Evolutionary conservation across 345 rosid species (phyloP).

Genomic region (Draba incana): DNA sequence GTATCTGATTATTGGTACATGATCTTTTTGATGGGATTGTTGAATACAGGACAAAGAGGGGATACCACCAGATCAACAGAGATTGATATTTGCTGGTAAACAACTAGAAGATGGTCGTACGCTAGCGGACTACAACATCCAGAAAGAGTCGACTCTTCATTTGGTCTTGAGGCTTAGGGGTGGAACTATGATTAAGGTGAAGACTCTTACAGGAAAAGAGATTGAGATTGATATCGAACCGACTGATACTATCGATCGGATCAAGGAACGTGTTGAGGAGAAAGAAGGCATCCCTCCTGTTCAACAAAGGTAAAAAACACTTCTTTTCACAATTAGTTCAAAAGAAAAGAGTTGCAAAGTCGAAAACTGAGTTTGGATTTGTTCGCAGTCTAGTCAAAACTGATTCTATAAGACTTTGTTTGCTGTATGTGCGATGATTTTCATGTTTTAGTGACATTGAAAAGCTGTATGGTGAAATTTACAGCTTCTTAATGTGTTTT

Average conservation of each 20-base stretch:
- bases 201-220: constrained; percentile 92
- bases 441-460: neutral
- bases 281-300: constrained; percentile 98
- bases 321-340: neutral
- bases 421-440: neutral
- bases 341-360: neutral
- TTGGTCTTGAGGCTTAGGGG: constrained; percentile 91
- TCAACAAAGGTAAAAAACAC: constrained; percentile 69
- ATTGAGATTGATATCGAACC: constrained; percentile 98
- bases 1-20: too few relatives aligned
- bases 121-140: constrained; percentile 84
- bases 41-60: constrained; percentile 84
- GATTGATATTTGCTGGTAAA: constrained; percentile 91
- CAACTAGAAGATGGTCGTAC: constrained; percentile 96
- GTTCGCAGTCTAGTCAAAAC: neutral
- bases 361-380: neutral
- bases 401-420: neutral
- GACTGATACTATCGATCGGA: constrained; percentile 85
- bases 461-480: neutral
- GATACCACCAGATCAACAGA: constrained; percentile 92
- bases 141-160: constrained; percentile 93
- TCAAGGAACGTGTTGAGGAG: constrained; percentile 94
- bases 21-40: neutral
- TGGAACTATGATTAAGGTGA: constrained; percentile 96
- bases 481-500: neutral